Percentiles rank a stretch among this genome's conserved stretches.
These are phyloP conservation scores for Solidago caesia DNA, from an alignment of 129 eudicot species.

Conservation along the genomic window DNA sequence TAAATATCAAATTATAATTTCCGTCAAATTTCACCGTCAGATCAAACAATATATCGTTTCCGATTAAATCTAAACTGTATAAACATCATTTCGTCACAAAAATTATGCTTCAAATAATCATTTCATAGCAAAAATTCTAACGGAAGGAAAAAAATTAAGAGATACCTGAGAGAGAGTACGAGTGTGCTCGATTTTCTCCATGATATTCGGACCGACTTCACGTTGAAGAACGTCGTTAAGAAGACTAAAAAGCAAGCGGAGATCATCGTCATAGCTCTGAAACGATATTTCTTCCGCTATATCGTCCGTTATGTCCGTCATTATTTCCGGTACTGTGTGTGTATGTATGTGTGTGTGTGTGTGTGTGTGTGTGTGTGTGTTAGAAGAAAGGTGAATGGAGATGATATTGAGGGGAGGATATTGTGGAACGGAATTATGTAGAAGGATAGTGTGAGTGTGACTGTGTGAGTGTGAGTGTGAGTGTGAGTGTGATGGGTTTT, in stretches of 20 bases:
- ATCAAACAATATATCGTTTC: conserved; percentile 1
- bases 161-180: conserved; percentile 83
- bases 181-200: conserved; percentile 67
- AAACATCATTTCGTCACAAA: background rate
- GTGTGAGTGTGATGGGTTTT: conserved; percentile 1
- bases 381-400: conserved; percentile 5
- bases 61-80: background rate
- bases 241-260: conserved; percentile 67
- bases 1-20: background rate
- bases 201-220: conserved; percentile 61
- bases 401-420: background rate
- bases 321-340: conserved; percentile 9
- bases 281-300: conserved; percentile 97
- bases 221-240: conserved; percentile 85
- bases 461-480: conserved; percentile 16
- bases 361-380: background rate
- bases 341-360: background rate
- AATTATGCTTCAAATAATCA: background rate
- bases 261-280: conserved; percentile 86
- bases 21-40: conserved; percentile 18
- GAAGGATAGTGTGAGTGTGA: background rate
- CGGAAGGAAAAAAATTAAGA: background rate
- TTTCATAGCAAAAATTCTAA: background rate
- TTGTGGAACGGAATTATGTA: conserved; percentile 10
- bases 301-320: conserved; percentile 94